Evolutionary conservation across 2,329 filamentous ascomycete genomes (phyloP).

Genomic region (Neonectria hederae): DNA sequence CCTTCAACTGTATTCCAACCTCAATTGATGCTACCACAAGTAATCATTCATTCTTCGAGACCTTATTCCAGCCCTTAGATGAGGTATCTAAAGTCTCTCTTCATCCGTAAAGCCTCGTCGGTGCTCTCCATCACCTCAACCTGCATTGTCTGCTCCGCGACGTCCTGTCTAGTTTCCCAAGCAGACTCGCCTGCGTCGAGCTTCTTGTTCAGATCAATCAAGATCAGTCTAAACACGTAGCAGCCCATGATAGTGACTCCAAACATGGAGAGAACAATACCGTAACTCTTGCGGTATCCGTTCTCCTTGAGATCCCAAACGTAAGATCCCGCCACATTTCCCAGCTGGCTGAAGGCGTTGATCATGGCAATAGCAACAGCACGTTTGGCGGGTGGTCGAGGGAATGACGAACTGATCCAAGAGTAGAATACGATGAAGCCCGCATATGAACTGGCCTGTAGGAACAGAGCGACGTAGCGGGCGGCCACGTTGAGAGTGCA

Average conservation of each 20-base stretch:
- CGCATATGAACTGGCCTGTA: slow-evolving; percentile 66
- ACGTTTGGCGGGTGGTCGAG: slow-evolving; percentile 67
- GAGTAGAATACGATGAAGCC: slow-evolving; percentile 68
- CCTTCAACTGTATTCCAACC: not conserved
- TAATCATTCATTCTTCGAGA: too few species aligned
- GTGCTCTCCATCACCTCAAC: slow-evolving; percentile 52
- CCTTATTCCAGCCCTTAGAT: too few species aligned
- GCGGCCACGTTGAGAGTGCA: slow-evolving; percentile 64
- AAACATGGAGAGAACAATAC: slow-evolving; percentile 72
- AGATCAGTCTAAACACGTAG: slow-evolving; percentile 57
- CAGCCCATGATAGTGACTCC: slow-evolving; percentile 65
- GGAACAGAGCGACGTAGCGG: slow-evolving; percentile 68
- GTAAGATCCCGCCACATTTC: slow-evolving; percentile 69
- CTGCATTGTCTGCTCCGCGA: slow-evolving; percentile 52
- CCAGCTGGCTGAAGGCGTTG: slow-evolving; percentile 67
- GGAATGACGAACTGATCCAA: slow-evolving; percentile 67
- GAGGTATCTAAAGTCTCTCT: slow-evolving; percentile 59
- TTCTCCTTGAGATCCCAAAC: slow-evolving; percentile 69
- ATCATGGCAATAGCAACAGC: slow-evolving; percentile 69
- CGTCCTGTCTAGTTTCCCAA: slow-evolving; percentile 49
- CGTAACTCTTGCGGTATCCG: slow-evolving; percentile 71
- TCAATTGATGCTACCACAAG: too few species aligned
- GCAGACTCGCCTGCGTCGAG: slow-evolving; percentile 54
- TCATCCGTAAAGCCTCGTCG: slow-evolving; percentile 57
- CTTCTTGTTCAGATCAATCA: slow-evolving; percentile 58